These are phyloP conservation scores for Neocallimastix lanati DNA, from an alignment of 192 early-diverging fungal genomes.

Conservation along the genomic window DNA sequence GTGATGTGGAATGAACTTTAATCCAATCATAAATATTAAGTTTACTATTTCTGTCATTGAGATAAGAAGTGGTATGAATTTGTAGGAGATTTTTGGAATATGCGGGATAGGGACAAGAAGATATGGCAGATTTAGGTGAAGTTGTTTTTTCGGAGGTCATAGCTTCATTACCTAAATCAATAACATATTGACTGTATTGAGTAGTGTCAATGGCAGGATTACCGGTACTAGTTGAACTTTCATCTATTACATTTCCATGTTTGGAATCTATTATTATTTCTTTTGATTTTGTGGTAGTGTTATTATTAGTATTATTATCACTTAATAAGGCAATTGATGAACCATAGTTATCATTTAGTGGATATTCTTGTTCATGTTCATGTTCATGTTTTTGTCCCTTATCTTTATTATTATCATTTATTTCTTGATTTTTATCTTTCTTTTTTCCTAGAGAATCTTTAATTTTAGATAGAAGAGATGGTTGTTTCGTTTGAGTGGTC, in stretches of 20 bases:
- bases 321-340: neutral
- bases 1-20: neutral
- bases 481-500: neutral
- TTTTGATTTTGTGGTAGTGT: too few relatives aligned
- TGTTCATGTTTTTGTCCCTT: too few relatives aligned
- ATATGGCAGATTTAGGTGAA: neutral
- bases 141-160: neutral
- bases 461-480: neutral
- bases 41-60: slow-evolving; percentile 8
- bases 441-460: neutral
- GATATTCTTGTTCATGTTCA: too few relatives aligned
- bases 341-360: neutral
- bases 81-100: slow-evolving; percentile 7
- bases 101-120: slow-evolving; percentile 1
- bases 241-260: too few relatives aligned
- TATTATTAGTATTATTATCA: too few relatives aligned
- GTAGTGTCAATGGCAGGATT: too few relatives aligned
- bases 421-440: neutral
- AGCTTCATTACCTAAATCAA: neutral
- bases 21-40: slow-evolving; percentile 13
- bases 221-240: too few relatives aligned
- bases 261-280: too few relatives aligned
- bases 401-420: neutral
- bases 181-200: neutral
- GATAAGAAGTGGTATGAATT: slow-evolving; percentile 11